Percentiles rank a stretch among this genome's conserved stretches.
Conservation (phyloP, 768 basidiomycete genomes). For the Russula brevipes region DNA sequence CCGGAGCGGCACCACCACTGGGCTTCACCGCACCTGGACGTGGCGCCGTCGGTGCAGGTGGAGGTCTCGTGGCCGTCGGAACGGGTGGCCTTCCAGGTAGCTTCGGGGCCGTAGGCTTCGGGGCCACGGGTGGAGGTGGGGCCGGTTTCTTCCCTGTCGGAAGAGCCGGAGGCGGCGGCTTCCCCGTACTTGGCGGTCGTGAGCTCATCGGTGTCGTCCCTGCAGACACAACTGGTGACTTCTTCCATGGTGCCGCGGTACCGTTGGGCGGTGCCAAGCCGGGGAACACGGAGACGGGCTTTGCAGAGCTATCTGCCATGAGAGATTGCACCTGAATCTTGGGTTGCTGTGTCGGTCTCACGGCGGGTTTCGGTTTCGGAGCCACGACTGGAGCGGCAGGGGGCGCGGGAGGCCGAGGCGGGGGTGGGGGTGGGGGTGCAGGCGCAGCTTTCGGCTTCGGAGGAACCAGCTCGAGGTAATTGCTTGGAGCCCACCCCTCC, state of each 20-base stretch:
- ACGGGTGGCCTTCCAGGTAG: slow-evolving; percentile 56
- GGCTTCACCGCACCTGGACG: slow-evolving; percentile 39
- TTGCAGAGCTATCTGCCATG: slow-evolving; percentile 57
- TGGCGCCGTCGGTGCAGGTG: slow-evolving; percentile 34
- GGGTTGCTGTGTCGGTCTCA: slow-evolving; percentile 31
- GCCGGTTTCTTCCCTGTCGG: slow-evolving; percentile 52
- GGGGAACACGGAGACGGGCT: slow-evolving; percentile 78
- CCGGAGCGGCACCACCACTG: slow-evolving; percentile 41
- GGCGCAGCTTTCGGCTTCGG: slow-evolving; percentile 63
- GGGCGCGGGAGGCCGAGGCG: slow-evolving; percentile 42
- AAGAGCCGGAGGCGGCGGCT: slow-evolving; percentile 52
- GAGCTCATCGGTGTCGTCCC: slow-evolving; percentile 43
- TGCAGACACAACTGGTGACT: slow-evolving; percentile 34
- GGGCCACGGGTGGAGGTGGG: slow-evolving; percentile 48
- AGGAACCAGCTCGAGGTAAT: slow-evolving; percentile 81
- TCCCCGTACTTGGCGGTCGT: slow-evolving; percentile 46
- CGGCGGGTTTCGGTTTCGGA: slow-evolving; percentile 15
- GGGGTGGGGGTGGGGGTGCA: slow-evolving; percentile 49
- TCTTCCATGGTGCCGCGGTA: slow-evolving; percentile 71
- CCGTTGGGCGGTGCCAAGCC: slow-evolving; percentile 68
- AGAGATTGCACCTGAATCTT: slow-evolving; percentile 37
- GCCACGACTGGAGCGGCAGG: slow-evolving; percentile 27
- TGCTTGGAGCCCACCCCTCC: slow-evolving; percentile 95
- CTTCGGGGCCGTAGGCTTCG: slow-evolving; percentile 50
- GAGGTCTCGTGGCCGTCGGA: slow-evolving; percentile 51